A percentile compares a stretch with the other conserved stretches of the same genome.
These are phyloP conservation scores for Nigrospora osmanthi DNA, from an alignment of 2,329 filamentous ascomycete genomes.

Conservation along the genomic window DNA sequence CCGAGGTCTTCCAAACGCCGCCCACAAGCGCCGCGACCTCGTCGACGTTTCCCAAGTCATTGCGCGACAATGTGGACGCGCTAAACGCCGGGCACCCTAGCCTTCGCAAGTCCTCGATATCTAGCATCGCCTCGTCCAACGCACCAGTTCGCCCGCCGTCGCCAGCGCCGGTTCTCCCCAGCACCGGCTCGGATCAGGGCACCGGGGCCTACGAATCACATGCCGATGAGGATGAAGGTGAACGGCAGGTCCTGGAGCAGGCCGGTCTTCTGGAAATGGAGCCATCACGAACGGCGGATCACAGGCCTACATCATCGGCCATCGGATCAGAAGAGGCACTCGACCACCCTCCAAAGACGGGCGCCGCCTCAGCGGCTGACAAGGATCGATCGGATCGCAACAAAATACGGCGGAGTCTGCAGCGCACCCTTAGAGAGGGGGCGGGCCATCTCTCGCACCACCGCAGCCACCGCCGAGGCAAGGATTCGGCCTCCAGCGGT, in stretches of 20 bases:
- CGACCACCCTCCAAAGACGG: conserved; percentile 24
- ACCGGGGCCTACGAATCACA: conserved; percentile 22
- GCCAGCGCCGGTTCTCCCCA: conserved; percentile 12
- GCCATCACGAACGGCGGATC: conserved; percentile 31
- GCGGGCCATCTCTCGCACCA: conserved; percentile 59
- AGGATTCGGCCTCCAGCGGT: conserved; percentile 61
- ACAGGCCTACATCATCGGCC: conserved; percentile 28
- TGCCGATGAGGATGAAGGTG: conserved; percentile 54
- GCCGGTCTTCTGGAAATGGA: conserved; percentile 52
- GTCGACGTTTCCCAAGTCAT: conserved; percentile 26
- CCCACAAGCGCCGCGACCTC: conserved; percentile 30
- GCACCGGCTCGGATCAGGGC: conserved; percentile 21
- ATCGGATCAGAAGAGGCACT: conserved; percentile 32
- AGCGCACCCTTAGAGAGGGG: conserved; percentile 81
- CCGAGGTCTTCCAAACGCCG: conserved; percentile 42
- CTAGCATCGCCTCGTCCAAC: conserved; percentile 30
- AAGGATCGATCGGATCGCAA: conserved; percentile 48
- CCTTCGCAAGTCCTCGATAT: conserved; percentile 33
- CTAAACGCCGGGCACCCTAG: conserved; percentile 24
- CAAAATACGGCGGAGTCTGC: conserved; percentile 76
- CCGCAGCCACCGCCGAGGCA: conserved; percentile 62
- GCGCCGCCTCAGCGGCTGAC: conserved; percentile 22
- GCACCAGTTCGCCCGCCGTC: conserved; percentile 16
- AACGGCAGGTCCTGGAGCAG: conserved; percentile 60
- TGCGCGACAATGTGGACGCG: conserved; percentile 33